Conservation (phyloP, 1,284 basidiomycete genomes). For the Bondarzewia mesenterica region DNA sequence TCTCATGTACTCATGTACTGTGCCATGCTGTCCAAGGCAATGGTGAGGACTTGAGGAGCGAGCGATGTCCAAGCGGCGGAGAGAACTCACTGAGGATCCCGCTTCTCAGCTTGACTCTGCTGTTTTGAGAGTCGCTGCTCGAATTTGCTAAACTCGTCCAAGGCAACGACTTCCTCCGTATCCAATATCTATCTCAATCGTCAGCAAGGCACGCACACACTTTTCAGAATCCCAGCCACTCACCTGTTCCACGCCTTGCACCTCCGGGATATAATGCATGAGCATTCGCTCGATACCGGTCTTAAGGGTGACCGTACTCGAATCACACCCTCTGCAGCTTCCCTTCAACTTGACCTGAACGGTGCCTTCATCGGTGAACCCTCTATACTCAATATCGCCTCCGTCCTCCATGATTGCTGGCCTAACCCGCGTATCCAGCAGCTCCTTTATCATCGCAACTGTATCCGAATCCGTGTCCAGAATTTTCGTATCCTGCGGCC, state of each 20-base stretch:
- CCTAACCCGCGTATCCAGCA: constrained; percentile 90
- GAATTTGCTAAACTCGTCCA: constrained; percentile 89
- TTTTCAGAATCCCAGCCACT: too few relatives aligned
- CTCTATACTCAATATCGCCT: constrained; percentile 82
- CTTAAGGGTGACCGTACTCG: constrained; percentile 92
- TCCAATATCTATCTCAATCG: constrained; percentile 62
- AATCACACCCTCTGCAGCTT: constrained; percentile 91
- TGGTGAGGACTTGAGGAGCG: constrained; percentile 5
- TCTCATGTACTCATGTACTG: constrained; percentile 56
- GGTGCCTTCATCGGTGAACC: constrained; percentile 56
- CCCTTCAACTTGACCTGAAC: constrained; percentile 87
- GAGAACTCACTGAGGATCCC: constrained; percentile 33
- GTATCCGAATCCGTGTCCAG: constrained; percentile 96
- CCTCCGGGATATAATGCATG: constrained; percentile 98
- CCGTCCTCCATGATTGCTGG: constrained; percentile 97
- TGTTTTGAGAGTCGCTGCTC: constrained; percentile 66
- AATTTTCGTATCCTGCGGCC: constrained; percentile 92
- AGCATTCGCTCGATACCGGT: constrained; percentile 96
- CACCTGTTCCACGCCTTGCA: constrained; percentile 94
- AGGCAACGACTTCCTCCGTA: constrained; percentile 82
- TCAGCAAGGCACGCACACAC: too few relatives aligned
- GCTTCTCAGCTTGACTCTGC: constrained; percentile 23
- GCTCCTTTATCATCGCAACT: constrained; percentile 98
- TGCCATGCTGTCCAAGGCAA: constrained; percentile 53
- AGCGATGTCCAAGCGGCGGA: constrained; percentile 1